phyloP scores from a whole-genome alignment of 768 basidiomycete genomes.

The Vishniacozyma victoriae region DNA sequence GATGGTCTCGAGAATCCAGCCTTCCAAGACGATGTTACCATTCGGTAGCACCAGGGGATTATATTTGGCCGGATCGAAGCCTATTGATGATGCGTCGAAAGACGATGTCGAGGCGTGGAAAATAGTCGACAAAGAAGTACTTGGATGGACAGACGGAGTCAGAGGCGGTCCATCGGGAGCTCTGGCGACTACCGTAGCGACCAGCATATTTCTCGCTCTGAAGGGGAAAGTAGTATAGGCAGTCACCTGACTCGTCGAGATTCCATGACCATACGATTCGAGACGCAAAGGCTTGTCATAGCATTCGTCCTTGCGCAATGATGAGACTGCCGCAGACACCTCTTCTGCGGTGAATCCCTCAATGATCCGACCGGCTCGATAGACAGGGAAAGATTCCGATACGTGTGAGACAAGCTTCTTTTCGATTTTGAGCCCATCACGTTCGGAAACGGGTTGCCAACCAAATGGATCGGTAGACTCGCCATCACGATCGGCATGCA shows the following conservation, averaged over 20 bases:
- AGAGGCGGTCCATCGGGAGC: conserved; percentile 42
- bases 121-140: conserved; percentile 56
- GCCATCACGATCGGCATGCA: conserved; percentile 54
- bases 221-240: conserved; percentile 82
- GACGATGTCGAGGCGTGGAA: conserved; percentile 74
- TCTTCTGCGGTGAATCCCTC: conserved; percentile 93
- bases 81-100: conserved; percentile 56
- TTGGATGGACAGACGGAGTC: conserved; percentile 38
- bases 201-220: conserved; percentile 76
- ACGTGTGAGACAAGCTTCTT: conserved; percentile 70
- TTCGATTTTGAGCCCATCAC: conserved; percentile 64
- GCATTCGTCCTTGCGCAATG: conserved; percentile 66
- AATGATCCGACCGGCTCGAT: conserved; percentile 82
- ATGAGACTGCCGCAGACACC: conserved; percentile 62
- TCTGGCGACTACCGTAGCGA: conserved; percentile 65
- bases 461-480: conserved; percentile 54
- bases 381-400: conserved; percentile 73
- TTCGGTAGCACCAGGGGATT: conserved; percentile 69
- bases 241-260: conserved; percentile 64
- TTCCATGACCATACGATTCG: conserved; percentile 70
- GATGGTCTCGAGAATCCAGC: conserved; percentile 92
- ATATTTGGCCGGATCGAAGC: conserved; percentile 59
- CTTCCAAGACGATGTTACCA: conserved; percentile 79
- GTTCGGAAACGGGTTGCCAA: conserved; percentile 73
- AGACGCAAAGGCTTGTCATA: conserved; percentile 65